Evolutionary conservation across 2,329 filamentous ascomycete species (phyloP), one percentile per base, ranked within the genome.

Genomic region (Pseudonectria buxi): DNA sequence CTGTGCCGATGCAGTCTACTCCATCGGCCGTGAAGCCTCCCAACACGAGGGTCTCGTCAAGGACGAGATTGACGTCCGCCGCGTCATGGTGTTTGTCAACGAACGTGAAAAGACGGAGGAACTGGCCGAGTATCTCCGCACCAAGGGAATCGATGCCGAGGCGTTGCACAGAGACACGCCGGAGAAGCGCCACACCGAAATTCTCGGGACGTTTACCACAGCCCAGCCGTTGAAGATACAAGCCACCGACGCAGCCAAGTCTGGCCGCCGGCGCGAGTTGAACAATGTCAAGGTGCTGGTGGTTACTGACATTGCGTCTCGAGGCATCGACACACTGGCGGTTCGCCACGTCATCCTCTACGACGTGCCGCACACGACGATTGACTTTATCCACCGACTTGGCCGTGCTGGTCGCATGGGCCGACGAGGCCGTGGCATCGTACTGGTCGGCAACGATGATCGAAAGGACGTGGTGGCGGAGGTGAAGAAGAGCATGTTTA

Each of bases 381-480:
- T 98, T 41, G 94, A 98, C 61, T 98, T 98, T 54, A 95, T 98
- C 54, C 94, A 98, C 62, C 83, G 94, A 12, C 76, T 96, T 4
- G 92, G 92, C 12, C 76, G 92, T 38, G 87, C 92, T 2, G 92
- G 92, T 0, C 77, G 92, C 24, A 96, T 96, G 87, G 88, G 88
- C 3, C 76, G 88, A 43, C 76, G 92, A 57, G 92, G 92, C 12
- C 74, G 89, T 37, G 92, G 88, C 14, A 81, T 96, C 45, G 89
- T 96, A 18, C 67, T 98, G 25, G 86, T 95, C 2, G 90, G 89
- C 43, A 90, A 85, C 59, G 76, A 88, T 43, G 92, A 96, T 59
- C 72, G 92, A 35, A 85, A 83, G 55, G 90, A 96, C 61, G 77
- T 96, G 22, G 88, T 96, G 24, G 79, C 81, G 24, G 92, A 96